Evolutionary conservation across 306 rosid species (phyloP).

Genomic region (Dicorynia guianensis): DNA sequence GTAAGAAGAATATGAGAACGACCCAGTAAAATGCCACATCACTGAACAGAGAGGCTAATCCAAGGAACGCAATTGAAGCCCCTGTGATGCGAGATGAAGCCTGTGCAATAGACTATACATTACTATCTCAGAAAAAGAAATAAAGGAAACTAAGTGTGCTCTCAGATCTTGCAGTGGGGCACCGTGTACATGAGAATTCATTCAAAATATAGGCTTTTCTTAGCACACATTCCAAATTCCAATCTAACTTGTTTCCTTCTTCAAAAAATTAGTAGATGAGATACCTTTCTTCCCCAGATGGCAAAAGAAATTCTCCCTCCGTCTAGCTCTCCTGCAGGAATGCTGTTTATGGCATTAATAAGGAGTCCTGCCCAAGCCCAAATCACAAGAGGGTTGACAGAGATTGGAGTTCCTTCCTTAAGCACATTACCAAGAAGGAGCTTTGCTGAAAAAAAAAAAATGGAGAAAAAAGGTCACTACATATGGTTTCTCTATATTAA

Average conservation of each 20-base stretch:
- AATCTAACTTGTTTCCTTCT: conserved; percentile 13
- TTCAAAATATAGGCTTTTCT: background rate
- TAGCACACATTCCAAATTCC: conserved; percentile 24
- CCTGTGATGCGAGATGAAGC: conserved; percentile 84
- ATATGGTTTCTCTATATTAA: conserved; percentile 28
- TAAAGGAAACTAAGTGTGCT: background rate
- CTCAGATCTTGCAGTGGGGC: background rate
- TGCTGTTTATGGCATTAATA: conserved; percentile 95
- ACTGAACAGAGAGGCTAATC: conserved; percentile 74
- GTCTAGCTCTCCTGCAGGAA: conserved; percentile 98
- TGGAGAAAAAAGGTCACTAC: conserved; percentile 27
- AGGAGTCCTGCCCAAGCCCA: conserved; percentile 99
- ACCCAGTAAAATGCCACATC: conserved; percentile 99
- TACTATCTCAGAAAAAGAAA: conserved; percentile 21
- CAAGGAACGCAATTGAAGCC: conserved; percentile 76
- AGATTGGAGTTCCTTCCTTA: conserved; percentile 88
- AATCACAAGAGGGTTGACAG: conserved; percentile 89
- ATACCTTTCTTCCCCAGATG: conserved; percentile 98
- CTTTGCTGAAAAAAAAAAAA: conserved; percentile 63
- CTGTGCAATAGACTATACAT: conserved; percentile 51
- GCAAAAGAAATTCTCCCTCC: conserved; percentile 94
- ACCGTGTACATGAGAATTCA: background rate
- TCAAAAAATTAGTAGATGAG: conserved; percentile 24
- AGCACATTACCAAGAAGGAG: conserved; percentile 83
- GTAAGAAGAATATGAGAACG: conserved; percentile 86